Conservation (phyloP, 1,284 basidiomycete species). For the Pyrrhoderma lamaoense region DNA sequence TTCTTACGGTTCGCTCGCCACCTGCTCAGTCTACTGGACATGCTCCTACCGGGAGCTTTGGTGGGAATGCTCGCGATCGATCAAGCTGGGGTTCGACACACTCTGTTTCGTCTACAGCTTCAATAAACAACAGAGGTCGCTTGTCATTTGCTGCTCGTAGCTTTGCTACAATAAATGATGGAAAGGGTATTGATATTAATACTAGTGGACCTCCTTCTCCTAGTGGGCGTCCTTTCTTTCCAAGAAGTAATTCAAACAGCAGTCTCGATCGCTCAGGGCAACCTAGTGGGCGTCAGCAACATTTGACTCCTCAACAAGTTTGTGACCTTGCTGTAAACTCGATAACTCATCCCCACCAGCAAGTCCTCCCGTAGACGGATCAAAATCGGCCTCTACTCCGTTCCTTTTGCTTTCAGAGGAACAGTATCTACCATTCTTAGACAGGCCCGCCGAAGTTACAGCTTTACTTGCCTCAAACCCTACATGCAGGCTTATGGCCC, state of each 20-base stretch:
- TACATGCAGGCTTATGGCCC: conserved; percentile 26
- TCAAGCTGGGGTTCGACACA: conserved; percentile 20
- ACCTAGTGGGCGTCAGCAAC: conserved; percentile 11
- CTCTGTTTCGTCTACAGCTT: conserved; percentile 14
- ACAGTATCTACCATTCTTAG: conserved; percentile 29
- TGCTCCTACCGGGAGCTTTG: conserved; percentile 1
- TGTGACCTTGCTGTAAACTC: conserved; percentile 23
- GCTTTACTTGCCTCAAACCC: conserved; percentile 26
- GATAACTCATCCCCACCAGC: conserved; percentile 14
- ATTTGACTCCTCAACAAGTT: conserved; percentile 24
- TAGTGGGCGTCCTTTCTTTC: background rate
- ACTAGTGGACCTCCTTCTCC: conserved; percentile 15
- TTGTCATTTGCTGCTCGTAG: conserved; percentile 25
- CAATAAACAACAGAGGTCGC: conserved; percentile 18
- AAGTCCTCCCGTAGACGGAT: conserved; percentile 10
- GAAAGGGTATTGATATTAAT: conserved; percentile 1
- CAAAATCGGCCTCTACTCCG: conserved; percentile 17
- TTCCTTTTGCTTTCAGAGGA: conserved; percentile 27
- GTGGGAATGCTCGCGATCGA: conserved; percentile 11
- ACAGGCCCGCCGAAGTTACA: conserved; percentile 27
- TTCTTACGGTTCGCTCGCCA: conserved; percentile 24
- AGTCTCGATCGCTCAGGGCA: conserved; percentile 17
- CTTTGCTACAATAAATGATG: conserved; percentile 22
- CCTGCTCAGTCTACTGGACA: conserved; percentile 10
- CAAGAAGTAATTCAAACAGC: conserved; percentile 13